Percentiles rank a stretch among this genome's conserved stretches.
Evolutionary conservation across 2,329 filamentous ascomycete species (phyloP).

Genomic region (Penicillium janthinellum): DNA sequence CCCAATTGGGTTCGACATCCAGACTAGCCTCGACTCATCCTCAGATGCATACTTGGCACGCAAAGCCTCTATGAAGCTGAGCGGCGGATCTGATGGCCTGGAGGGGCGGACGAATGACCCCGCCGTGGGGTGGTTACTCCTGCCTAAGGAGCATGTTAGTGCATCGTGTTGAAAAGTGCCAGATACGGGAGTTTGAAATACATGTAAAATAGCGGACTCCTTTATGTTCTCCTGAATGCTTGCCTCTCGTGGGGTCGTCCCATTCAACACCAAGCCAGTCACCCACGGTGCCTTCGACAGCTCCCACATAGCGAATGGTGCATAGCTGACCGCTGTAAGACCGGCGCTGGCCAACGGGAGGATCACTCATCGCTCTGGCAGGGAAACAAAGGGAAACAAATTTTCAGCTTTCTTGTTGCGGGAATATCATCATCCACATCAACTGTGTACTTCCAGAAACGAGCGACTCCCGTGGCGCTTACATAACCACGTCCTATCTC

Average conservation of each 20-base stretch:
- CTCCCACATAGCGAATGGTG: constrained; percentile 81
- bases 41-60: constrained; percentile 80
- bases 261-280: constrained; percentile 95
- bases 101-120: constrained; percentile 86
- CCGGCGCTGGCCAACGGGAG: constrained; percentile 67
- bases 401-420: neutral
- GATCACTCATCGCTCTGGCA: constrained; percentile 8
- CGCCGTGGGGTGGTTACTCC: constrained; percentile 65
- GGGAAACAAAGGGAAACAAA: neutral
- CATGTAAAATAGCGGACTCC: constrained; percentile 81
- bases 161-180: neutral
- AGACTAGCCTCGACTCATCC: constrained; percentile 37
- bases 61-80: constrained; percentile 77
- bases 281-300: constrained; percentile 73
- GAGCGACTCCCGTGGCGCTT: constrained; percentile 20
- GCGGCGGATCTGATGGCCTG: constrained; percentile 66
- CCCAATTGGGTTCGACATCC: constrained; percentile 4
- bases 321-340: constrained; percentile 77
- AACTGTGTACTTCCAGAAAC: constrained; percentile 10
- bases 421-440: constrained; percentile 9
- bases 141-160: constrained; percentile 50
- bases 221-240: constrained; percentile 84
- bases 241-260: constrained; percentile 84
- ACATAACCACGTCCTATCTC: constrained; percentile 26
- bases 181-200: constrained; percentile 42